Base-by-base conservation (phyloP, 306 rosid species). In the Cyamopsis tetragonoloba region DNA sequence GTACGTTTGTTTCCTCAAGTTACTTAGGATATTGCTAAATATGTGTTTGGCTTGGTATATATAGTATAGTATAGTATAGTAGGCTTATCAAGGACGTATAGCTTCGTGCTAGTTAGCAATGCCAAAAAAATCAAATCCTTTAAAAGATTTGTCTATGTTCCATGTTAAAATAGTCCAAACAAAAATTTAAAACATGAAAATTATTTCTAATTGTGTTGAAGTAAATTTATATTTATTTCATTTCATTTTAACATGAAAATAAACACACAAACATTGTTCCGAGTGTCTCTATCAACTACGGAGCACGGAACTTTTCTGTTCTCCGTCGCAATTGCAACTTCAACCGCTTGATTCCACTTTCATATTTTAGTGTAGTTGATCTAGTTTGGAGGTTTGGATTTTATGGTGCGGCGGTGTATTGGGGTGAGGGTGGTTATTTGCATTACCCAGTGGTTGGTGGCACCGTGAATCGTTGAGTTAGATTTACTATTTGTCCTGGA, bases 251-350 rank as follows among this genome's bases (percentile, higher is more conserved):
- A n/a, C n/a, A n/a, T n/a, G n/a, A n/a, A n/a, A n/a, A n/a, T n/a
- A n/a, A n/a, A n/a, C n/a, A n/a, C n/a, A n/a, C n/a, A n/a, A n/a
- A n/a, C n/a, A n/a, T n/a, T n/a, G 2, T 5, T 44, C 37, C 4
- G 13, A 18, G 14, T 19, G 68, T 66, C 27, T 27, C 74, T 32
- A 15, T 76, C 70, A 61, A 82, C 75, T 81, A 81, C 67, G 75
- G 66, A 70, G 68, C 22, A 17, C 61, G 3, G 1, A 19, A 7
- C 22, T 44, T 11, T 3, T 26, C 47, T 15, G 13, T 9, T 20
- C 17, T 1, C 12, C 1, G 13, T 0, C 7, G 13, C 13, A 58
- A 79, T 84, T 68, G 75, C 38, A 24, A 51, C 34, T 80, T 82
- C 17, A 39, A 69, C 71, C 50, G 14, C 0, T 47, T 4, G 23